Base-by-base conservation (phyloP, 2,329 filamentous ascomycete genomes). In the Pseudonectria buxi region DNA sequence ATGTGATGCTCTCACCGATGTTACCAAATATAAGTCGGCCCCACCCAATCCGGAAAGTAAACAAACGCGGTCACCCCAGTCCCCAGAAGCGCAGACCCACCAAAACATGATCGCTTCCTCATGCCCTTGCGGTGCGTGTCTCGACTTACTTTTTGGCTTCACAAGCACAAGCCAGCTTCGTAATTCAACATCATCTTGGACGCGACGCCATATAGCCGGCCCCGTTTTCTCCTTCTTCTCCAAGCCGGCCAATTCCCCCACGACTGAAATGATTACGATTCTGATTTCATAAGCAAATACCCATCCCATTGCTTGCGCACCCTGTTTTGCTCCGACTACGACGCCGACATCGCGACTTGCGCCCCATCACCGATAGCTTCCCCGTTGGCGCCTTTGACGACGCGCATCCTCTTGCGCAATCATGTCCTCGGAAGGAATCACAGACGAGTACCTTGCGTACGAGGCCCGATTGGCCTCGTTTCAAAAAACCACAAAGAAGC, bases 401-500 rank as follows among this genome's bases (percentile, higher is more conserved):
- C 47, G 45, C 43, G 38, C 35, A 39, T 25, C 39, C 43, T 26
- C 33, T 37, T 37, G 29, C 43, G 49, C 13, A 26, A 63, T n/a
- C n/a, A n/a, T 63, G 60, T 53, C 52, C 24, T 37, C 51, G 38
- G 53, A 53, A 36, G 62, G 65, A 29, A 47, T 61, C 28, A 59
- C 68, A 26, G 67, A 72, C 24, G 51, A 52, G 37, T 79, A 69
- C 56, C 68, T 74, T 48, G 83, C 83, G 12, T 81, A 80, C 46
- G 79, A 87, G 46, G 82, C 80, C 50, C 86, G 92, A 31, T 65
- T 95, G 25, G 80, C 79, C 24, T 90, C 87, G 10, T 98, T 96
- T 60, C 74, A 83, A 33, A 69, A 68, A 35, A 65, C 74, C 26
- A 64, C 72, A 27, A 86, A 86, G 59, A 79, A 86, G 52, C 75